Conservation (phyloP, 2,329 filamentous ascomycete genomes). For the Paramyrothecium roridum region DNA sequence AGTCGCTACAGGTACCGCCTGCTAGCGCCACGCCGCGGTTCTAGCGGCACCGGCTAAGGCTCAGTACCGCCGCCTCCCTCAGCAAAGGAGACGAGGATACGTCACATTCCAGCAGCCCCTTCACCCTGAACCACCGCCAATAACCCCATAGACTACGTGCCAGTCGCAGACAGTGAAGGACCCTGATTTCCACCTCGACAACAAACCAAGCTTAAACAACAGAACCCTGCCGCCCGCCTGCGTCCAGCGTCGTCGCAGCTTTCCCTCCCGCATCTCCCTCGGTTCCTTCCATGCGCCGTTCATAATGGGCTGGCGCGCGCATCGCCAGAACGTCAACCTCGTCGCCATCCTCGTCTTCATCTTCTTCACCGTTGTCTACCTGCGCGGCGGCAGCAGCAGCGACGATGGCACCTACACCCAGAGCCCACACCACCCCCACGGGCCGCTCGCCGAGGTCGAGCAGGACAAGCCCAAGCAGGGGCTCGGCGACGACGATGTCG, state of each 20-base stretch:
- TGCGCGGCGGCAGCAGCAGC: conserved; percentile 6
- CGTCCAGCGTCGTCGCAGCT: neutral
- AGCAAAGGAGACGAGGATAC: no score
- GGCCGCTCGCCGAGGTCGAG: neutral
- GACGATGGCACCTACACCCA: conserved; percentile 3
- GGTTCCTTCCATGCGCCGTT: neutral
- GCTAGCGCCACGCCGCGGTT: no score
- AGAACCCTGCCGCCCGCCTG: neutral
- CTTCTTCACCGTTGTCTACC: conserved; percentile 18
- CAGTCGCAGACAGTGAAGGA: no score
- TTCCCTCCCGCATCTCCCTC: neutral
- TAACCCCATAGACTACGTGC: no score
- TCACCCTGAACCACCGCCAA: no score
- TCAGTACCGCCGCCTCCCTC: no score
- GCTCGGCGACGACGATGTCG: conserved; percentile 23
- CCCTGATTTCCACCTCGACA: no score
- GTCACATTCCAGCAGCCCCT: no score
- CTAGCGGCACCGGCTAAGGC: no score
- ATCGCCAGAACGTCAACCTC: conserved; percentile 20
- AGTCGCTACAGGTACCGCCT: no score
- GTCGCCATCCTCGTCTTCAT: conserved; percentile 18
- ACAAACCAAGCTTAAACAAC: neutral
- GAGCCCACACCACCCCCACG: no score
- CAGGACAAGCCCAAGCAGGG: conserved; percentile 5
- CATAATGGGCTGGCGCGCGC: conserved; percentile 5